Conservation (phyloP, 1,284 basidiomycete species). For the Afroboletus lepidellus region DNA sequence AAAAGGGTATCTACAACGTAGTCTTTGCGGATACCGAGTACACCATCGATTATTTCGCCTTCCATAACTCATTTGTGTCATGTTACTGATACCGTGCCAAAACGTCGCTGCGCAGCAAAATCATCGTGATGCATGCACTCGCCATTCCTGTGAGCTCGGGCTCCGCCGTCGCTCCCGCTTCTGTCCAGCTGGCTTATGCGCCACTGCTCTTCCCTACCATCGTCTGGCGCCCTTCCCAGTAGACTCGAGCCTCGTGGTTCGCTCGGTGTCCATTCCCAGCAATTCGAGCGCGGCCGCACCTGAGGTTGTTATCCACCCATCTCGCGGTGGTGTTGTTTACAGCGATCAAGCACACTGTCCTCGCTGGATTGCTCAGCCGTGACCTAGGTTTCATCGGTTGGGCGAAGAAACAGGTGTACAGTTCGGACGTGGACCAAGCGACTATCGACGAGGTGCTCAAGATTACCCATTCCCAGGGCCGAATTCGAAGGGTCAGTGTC, state of each 20-base stretch:
- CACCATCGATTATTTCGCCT: constrained; percentile 87
- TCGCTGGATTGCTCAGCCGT: constrained; percentile 71
- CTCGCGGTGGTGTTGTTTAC: constrained; percentile 79
- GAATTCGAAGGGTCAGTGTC: constrained; percentile 68
- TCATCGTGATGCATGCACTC: constrained; percentile 94
- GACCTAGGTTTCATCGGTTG: constrained; percentile 86
- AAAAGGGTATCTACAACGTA: constrained; percentile 94
- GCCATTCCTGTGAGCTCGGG: no score
- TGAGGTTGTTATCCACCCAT: no score
- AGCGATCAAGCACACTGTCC: constrained; percentile 89
- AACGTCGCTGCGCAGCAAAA: constrained; percentile 97
- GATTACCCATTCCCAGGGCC: constrained; percentile 76
- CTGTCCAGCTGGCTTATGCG: no score
- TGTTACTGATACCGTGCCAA: constrained; percentile 42
- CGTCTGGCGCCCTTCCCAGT: no score
- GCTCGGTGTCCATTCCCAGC: no score
- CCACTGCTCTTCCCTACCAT: no score
- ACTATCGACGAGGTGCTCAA: constrained; percentile 75
- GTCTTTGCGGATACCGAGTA: constrained; percentile 97
- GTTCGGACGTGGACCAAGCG: constrained; percentile 65
- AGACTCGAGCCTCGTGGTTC: no score
- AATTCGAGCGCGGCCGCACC: no score
- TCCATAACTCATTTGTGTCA: not conserved
- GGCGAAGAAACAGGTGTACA: constrained; percentile 94
- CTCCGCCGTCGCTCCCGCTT: no score